phyloP scores from a whole-genome alignment of 2,329 filamentous ascomycete genomes.

The Aspergillus sp. region DNA sequence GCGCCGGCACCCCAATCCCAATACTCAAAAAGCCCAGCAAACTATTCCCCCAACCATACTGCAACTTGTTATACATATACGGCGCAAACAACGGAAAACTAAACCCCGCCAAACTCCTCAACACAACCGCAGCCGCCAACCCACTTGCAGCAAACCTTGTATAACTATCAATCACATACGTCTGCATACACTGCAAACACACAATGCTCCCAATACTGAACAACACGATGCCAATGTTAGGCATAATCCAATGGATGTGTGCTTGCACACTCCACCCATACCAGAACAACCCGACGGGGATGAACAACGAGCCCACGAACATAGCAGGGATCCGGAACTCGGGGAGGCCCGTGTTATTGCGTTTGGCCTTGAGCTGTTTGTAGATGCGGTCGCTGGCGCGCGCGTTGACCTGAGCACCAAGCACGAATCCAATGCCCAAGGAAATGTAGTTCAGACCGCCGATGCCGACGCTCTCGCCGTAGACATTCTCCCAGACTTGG shows the following conservation, averaged over 20 bases:
- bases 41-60: conserved; percentile 37
- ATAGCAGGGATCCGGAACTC: conserved; percentile 65
- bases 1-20: conserved; percentile 43
- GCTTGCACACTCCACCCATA: conserved; percentile 58
- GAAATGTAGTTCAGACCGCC: conserved; percentile 66
- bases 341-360: conserved; percentile 49
- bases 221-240: conserved; percentile 53
- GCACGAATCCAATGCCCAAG: conserved; percentile 61
- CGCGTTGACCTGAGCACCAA: conserved; percentile 52
- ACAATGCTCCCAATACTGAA: conserved; percentile 48
- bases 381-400: conserved; percentile 54
- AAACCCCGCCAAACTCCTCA: conserved; percentile 24
- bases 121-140: conserved; percentile 22
- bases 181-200: conserved; percentile 37
- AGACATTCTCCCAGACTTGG: conserved; percentile 56
- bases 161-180: conserved; percentile 40
- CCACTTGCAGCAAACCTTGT: conserved; percentile 27
- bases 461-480: conserved; percentile 57
- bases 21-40: conserved; percentile 38
- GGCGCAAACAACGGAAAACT: conserved; percentile 40
- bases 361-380: conserved; percentile 41
- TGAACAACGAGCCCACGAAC: conserved; percentile 53
- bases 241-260: conserved; percentile 55
- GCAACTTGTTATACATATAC: conserved; percentile 32
- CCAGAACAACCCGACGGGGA: conserved; percentile 56